Base-by-base conservation (phyloP, 176 grass and related monocot genomes). In the Typha latifolia region DNA sequence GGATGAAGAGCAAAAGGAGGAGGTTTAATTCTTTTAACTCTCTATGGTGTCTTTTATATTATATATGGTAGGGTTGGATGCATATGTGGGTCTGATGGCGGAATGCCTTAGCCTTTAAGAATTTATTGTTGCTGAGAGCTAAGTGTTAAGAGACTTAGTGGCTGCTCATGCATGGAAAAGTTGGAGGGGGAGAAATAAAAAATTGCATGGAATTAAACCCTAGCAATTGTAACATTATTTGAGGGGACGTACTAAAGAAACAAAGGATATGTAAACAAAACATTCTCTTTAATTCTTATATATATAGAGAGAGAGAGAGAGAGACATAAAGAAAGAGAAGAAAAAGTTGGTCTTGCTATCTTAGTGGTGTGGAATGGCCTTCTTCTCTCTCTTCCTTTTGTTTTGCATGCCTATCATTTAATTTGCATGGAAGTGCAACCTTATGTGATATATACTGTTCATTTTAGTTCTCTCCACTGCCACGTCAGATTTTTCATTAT, bases 41-140 rank as follows among this genome's bases (percentile, higher is more conserved):
- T 61, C 29, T 59, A 34, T 66, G 72, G 70, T 53, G 62, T 32
- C 73, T 67, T 61, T 66, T 76, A 59, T 76, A 76, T 67, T 59
- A 61, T 65, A 64, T 51, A 65, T 53, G 27, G 64, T 49, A 67
- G 64, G 29, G 51, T 43, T 70, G 68, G 68, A 49, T 59, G 31
- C 31, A 32, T 32, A 57, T 27, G 51, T 70, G 43, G 24, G 23
- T 19, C 12, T 31, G 68, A 48, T 48, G 65, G 62, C 27, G 32
- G 68, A 67, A 62, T 74, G 62, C 59, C 68, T 79, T 84, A 79
- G 69, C 64, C 81, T 66, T 62, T 63, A 84, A 84, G 76, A 49
- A 64, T 84, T 62, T 75, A 62, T 57, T 83, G 81, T 56, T 78
- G 69, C 31, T 83, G 73, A 62, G 61, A 77, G 64, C 69, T 67